A percentile compares a stretch with the other conserved stretches of the same genome.
Evolutionary conservation across 371 early-diverging fungal species (phyloP).

Genomic region (Dichotomocladium elegans): DNA sequence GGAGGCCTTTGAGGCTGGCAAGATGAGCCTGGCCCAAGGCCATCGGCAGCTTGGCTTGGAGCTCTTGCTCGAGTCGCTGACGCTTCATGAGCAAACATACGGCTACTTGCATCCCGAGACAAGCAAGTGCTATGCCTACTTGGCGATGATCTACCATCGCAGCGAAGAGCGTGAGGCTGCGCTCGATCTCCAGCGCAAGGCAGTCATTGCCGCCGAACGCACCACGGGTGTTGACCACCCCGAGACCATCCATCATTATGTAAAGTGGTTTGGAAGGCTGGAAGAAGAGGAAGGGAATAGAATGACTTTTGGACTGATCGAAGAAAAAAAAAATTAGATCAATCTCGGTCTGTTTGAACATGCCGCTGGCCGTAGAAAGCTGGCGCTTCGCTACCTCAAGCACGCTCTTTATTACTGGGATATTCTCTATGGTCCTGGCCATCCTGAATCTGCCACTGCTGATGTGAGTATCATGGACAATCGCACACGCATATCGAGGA

Average conservation of each 20-base stretch:
- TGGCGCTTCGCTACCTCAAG: slow-evolving; percentile 74
- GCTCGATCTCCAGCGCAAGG: slow-evolving; percentile 79
- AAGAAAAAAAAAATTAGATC: slow-evolving; percentile 34
- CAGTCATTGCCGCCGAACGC: slow-evolving; percentile 83
- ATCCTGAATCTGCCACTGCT: slow-evolving; percentile 85
- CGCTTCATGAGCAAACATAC: slow-evolving; percentile 88
- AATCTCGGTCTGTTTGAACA: slow-evolving; percentile 89
- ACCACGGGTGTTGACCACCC: slow-evolving; percentile 84
- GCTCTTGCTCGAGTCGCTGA: slow-evolving; percentile 76
- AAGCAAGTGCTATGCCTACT: slow-evolving; percentile 77
- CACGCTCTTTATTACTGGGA: slow-evolving; percentile 85
- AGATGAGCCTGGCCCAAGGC: slow-evolving; percentile 75
- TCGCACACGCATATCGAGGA: too few relatives aligned
- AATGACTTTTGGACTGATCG: not conserved
- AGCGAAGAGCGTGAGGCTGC: slow-evolving; percentile 74
- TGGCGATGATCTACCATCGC: slow-evolving; percentile 85
- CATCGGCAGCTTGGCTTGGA: slow-evolving; percentile 78
- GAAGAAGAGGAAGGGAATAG: slow-evolving; percentile 7
- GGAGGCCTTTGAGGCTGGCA: slow-evolving; percentile 87
- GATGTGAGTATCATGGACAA: slow-evolving; percentile 51
- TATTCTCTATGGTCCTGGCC: slow-evolving; percentile 69
- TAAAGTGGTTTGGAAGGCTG: too few relatives aligned
- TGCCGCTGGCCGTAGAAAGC: slow-evolving; percentile 67
- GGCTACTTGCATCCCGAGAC: slow-evolving; percentile 90
- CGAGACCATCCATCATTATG: slow-evolving; percentile 87